These are phyloP conservation scores for Picea glauca DNA, from an alignment of 75 land plant genomes.

Conservation along the genomic window DNA sequence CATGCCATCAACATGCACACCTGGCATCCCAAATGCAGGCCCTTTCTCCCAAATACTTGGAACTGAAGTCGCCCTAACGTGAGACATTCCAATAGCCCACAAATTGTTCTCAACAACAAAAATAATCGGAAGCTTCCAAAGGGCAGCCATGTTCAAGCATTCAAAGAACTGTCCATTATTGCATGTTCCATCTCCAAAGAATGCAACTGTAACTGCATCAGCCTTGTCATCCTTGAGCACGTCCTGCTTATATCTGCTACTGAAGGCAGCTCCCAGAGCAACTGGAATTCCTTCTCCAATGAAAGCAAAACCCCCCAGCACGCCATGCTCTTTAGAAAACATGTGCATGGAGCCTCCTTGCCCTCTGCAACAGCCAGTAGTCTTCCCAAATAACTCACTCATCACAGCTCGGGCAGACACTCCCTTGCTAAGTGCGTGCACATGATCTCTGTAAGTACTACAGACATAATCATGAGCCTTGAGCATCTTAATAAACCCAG, in stretches of 20 bases:
- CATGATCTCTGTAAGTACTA: constrained; percentile 93
- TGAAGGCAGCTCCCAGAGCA: constrained; percentile 93
- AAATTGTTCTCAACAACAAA: constrained; percentile 97
- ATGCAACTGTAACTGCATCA: constrained; percentile 74
- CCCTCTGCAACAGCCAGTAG: constrained; percentile 92
- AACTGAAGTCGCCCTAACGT: constrained; percentile 86
- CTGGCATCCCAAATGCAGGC: constrained; percentile 97
- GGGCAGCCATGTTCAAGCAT: constrained; percentile 97
- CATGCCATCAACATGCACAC: constrained; percentile 98
- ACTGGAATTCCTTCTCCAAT: constrained; percentile 98
- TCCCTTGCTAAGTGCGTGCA: constrained; percentile 92
- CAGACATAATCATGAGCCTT: constrained; percentile 67
- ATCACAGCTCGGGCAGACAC: constrained; percentile 82
- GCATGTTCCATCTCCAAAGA: constrained; percentile 96
- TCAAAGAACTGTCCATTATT: constrained; percentile 99
- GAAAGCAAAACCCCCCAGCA: constrained; percentile 94
- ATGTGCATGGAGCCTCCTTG: constrained; percentile 99
- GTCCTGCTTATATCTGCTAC: constrained; percentile 74
- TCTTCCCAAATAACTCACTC: constrained; percentile 93
- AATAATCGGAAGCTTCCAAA: constrained; percentile 93
- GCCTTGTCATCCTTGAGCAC: constrained; percentile 57
- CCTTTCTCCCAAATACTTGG: constrained; percentile 98
- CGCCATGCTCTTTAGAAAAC: constrained; percentile 81
- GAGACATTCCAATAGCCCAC: constrained; percentile 99
- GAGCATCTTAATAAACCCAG: constrained; percentile 86